Evolutionary conservation across 2,329 filamentous ascomycete species (phyloP).

Genomic region (Clonostachys chloroleuca): DNA sequence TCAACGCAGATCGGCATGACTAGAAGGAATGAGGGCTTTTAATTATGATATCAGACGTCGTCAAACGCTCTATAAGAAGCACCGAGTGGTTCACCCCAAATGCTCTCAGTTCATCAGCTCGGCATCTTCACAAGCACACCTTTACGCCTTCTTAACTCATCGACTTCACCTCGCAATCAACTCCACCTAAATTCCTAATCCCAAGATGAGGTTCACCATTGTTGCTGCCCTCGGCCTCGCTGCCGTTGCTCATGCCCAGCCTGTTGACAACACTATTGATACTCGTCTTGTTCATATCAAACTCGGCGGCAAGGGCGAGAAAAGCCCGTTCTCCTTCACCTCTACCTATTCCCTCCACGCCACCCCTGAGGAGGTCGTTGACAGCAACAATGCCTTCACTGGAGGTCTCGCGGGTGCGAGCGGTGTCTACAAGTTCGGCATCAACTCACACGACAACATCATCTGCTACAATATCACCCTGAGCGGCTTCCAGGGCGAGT

Average conservation of each 20-base stretch:
- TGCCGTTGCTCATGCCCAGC: slow-evolving; percentile 11
- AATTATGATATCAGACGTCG: no score
- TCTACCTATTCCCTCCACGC: slow-evolving; percentile 42
- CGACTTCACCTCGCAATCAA: no score
- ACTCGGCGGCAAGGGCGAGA: background rate
- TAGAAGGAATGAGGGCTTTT: no score
- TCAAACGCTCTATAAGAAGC: no score
- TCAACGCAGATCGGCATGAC: no score
- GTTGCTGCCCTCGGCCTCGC: slow-evolving; percentile 10
- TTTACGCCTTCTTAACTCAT: no score
- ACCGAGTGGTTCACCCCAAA: no score
- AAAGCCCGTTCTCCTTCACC: slow-evolving; percentile 33
- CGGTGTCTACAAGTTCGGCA: slow-evolving; percentile 46
- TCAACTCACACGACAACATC: slow-evolving; percentile 38
- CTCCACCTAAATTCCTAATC: no score
- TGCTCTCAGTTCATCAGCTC: no score
- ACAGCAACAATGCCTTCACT: slow-evolving; percentile 25
- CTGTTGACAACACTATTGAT: slow-evolving; percentile 5
- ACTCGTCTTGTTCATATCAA: background rate
- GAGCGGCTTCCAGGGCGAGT: slow-evolving; percentile 40
- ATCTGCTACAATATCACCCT: slow-evolving; percentile 48
- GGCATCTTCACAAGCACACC: no score
- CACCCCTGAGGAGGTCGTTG: slow-evolving; percentile 43
- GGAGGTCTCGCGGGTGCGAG: slow-evolving; percentile 35
- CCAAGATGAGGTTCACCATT: slow-evolving; percentile 16